These are phyloP conservation scores for Xylaria sp. DNA, from an alignment of 2,329 filamentous ascomycete species.

Conservation along the genomic window DNA sequence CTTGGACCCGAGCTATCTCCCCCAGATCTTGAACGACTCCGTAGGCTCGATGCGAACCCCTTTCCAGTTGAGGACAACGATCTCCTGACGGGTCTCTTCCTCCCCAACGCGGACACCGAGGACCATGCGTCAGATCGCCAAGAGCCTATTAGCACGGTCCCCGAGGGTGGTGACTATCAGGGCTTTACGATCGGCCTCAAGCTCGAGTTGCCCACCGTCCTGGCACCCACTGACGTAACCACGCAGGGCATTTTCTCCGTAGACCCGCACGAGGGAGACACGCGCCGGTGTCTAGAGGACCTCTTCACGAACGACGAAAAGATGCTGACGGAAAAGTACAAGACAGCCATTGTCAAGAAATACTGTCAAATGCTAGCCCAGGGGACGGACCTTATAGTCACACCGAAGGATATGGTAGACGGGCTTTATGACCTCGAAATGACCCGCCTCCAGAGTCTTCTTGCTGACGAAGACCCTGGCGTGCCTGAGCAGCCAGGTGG, in stretches of 20 bases:
- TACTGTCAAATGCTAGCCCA: slow-evolving; percentile 3
- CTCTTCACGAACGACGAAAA: neutral
- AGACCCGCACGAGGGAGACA: slow-evolving; percentile 4
- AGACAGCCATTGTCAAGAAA: neutral
- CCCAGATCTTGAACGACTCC: neutral
- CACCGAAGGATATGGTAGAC: slow-evolving; percentile 2
- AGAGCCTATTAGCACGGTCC: neutral
- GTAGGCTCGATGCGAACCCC: neutral
- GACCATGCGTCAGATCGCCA: neutral
- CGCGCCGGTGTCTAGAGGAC: slow-evolving; percentile 1
- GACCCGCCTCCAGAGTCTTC: neutral
- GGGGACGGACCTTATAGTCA: slow-evolving; percentile 6
- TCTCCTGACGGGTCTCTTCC: neutral
- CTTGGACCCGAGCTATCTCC: neutral
- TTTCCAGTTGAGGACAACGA: neutral
- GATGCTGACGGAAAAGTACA: neutral
- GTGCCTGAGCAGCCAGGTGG: neutral
- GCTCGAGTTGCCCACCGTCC: slow-evolving; percentile 19
- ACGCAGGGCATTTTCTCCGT: neutral
- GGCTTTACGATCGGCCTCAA: slow-evolving; percentile 14
- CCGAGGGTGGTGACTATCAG: too few species aligned
- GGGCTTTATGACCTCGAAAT: neutral
- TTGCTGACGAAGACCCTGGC: neutral
- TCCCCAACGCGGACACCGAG: neutral
- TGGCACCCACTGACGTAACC: neutral